Percentiles rank a stretch among this genome's conserved stretches.
Evolutionary conservation across 192 early-diverging fungal genomes (phyloP).

Genomic region (Mortierella claussenii): DNA sequence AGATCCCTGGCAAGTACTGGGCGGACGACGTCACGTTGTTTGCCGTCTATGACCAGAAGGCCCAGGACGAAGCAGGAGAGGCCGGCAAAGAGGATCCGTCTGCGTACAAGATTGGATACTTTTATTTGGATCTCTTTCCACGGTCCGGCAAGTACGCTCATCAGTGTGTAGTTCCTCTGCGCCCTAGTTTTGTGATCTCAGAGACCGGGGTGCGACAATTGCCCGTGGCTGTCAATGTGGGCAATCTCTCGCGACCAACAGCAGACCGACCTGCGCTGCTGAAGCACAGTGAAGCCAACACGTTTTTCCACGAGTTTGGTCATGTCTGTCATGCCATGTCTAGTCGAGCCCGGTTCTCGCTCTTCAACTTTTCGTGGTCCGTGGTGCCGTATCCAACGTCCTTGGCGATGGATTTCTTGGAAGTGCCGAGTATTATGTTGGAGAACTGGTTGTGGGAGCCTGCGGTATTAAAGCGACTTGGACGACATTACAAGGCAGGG

Average conservation of each 20-base stretch:
- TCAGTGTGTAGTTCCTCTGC: conserved; percentile 85
- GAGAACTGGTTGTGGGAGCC: conserved; percentile 86
- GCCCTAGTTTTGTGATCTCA: conserved; percentile 66
- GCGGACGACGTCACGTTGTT: conserved; percentile 83
- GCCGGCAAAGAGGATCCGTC: conserved; percentile 8
- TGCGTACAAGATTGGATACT: conserved; percentile 47
- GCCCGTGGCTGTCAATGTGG: conserved; percentile 45
- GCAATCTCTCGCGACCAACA: conserved; percentile 59
- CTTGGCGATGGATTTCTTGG: conserved; percentile 87
- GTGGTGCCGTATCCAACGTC: conserved; percentile 80
- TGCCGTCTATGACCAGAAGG: conserved; percentile 77
- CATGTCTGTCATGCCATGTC: conserved; percentile 60
- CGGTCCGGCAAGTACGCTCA: conserved; percentile 79
- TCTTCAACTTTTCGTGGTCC: conserved; percentile 82
- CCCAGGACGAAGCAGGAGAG: conserved; percentile 51
- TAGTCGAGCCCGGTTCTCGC: conserved; percentile 51
- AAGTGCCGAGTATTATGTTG: conserved; percentile 91
- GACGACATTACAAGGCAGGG: conserved; percentile 75
- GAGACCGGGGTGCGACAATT: conserved; percentile 52
- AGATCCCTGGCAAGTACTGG: conserved; percentile 72
- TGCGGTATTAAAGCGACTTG: conserved; percentile 56
- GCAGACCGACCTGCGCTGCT: conserved; percentile 75
- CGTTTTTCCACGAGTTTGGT: conserved; percentile 90
- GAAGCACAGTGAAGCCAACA: conserved; percentile 77
- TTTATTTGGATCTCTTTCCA: conserved; percentile 74